Evolutionary conservation across 1,284 basidiomycete species (phyloP).

Genomic region (Meripilus lineatus): DNA sequence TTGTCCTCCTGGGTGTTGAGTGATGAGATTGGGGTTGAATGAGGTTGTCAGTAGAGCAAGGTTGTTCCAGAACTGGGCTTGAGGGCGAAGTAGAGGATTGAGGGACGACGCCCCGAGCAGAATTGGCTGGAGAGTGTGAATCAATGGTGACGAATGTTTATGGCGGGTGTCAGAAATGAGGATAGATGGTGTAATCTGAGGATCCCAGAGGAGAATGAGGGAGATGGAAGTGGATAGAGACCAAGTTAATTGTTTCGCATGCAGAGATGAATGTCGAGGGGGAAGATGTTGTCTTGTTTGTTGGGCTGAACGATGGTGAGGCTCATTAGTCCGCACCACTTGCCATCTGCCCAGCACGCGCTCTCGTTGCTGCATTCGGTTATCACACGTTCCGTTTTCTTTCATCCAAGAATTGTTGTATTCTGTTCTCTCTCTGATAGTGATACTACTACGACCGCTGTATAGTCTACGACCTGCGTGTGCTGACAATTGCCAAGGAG

Average conservation of each 20-base stretch:
- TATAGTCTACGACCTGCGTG: no score
- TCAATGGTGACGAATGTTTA: slow-evolving; percentile 54
- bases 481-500: no score
- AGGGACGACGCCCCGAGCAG: slow-evolving; percentile 53
- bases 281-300: slow-evolving; percentile 3
- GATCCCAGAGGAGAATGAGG: not conserved
- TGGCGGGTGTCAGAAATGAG: slow-evolving; percentile 13
- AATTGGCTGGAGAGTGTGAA: slow-evolving; percentile 52
- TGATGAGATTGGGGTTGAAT: slow-evolving; percentile 21
- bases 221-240: slow-evolving; percentile 19
- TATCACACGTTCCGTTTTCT: not conserved
- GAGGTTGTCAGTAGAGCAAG: slow-evolving; percentile 24
- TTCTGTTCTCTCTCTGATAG: no score
- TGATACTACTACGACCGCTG: no score
- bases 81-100: slow-evolving; percentile 34
- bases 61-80: slow-evolving; percentile 42
- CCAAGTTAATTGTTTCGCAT: slow-evolving; percentile 14
- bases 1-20: slow-evolving; percentile 18
- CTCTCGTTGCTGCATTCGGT: slow-evolving; percentile 2
- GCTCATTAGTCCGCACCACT: not conserved
- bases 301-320: no score
- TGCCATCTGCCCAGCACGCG: slow-evolving; percentile 1
- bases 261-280: slow-evolving; percentile 2
- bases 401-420: not conserved
- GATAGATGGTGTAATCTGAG: slow-evolving; percentile 5